Evolutionary conservation across 2,329 filamentous ascomycete species (phyloP), one percentile per base, ranked within the genome.

Genomic region (Amauroascus niger): DNA sequence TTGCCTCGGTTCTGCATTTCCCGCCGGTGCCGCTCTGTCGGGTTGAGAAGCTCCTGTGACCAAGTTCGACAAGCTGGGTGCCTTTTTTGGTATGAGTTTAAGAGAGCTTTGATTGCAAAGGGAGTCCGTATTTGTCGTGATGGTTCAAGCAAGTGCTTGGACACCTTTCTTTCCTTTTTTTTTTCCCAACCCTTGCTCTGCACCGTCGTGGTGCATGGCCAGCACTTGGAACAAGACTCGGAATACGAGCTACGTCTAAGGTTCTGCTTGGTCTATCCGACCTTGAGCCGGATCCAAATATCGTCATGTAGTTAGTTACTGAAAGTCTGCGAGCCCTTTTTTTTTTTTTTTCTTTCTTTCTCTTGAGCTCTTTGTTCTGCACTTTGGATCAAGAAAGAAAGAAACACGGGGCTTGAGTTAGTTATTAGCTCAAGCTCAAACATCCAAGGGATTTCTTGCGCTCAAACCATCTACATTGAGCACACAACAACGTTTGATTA

Each of bases 171-270:
- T 45, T 45, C 41, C 28, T 45, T 45, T 28, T 30, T 24, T 45
- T 49, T 26, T 33, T 13, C 44, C 30, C 33, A 3, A 40, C n/a
- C 48, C 48, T 41, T 50, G 48, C 35, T 24, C 35, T 43, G 16
- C 30, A 35, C 14, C 6, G 5, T 16, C 32, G 6, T 20, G 6
- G 13, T 41, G 40, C 48, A 26, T 41, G 8, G n/a, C 20, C n/a
- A n/a, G 35, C 37, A 39, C 20, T 14, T 11, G 22, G 41, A 40
- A 22, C 35, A 6, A 8, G 16, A 8, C 13, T 37, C n/a, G 18
- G 6, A 33, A 51, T 51, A 51, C 49, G 49, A 51, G 49, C 49
- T 51, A 33, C 47, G 26, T 26, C 47, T 20, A 22, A 50, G 32
- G 24, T 22, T 30, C 32, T 50, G 35, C 20, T 22, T 49, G 33